These are phyloP conservation scores for Cystobasidium tubakii DNA, from an alignment of 768 basidiomycete genomes.

Conservation along the genomic window DNA sequence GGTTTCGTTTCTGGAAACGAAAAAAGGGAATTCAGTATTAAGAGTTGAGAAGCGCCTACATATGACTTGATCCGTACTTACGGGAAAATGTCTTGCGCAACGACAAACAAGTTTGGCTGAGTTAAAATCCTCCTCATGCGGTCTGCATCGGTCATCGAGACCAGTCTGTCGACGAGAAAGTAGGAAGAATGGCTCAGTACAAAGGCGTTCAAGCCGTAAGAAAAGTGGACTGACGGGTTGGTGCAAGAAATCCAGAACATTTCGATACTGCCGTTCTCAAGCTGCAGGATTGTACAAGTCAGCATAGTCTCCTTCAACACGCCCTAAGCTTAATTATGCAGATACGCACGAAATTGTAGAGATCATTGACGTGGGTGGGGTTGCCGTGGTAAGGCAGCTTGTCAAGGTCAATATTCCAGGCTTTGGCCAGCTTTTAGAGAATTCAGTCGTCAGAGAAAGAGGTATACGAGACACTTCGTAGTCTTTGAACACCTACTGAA, in stretches of 20 bases:
- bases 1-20: slow-evolving; percentile 38
- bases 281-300: no score
- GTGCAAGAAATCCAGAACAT: slow-evolving; percentile 44
- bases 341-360: slow-evolving; percentile 41
- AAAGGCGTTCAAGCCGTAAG: no score
- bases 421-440: slow-evolving; percentile 41
- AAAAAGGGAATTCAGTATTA: neutral
- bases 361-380: slow-evolving; percentile 41
- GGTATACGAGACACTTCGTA: no score
- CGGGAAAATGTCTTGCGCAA: slow-evolving; percentile 44
- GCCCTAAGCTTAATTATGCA: no score
- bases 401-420: slow-evolving; percentile 42
- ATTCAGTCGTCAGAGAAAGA: neutral
- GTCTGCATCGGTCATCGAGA: slow-evolving; percentile 41
- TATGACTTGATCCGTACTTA: neutral
- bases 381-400: slow-evolving; percentile 39
- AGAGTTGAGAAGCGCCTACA: neutral
- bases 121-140: slow-evolving; percentile 38
- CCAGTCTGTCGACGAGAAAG: slow-evolving; percentile 18
- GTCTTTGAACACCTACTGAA: no score
- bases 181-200: neutral
- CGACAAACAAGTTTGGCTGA: slow-evolving; percentile 40
- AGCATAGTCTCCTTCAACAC: no score
- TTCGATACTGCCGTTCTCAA: slow-evolving; percentile 41
- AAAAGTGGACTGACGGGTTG: slow-evolving; percentile 28